A percentile compares a stretch with the other conserved stretches of the same genome.
Conservation (phyloP, 495 filamentous ascomycete genomes). For the Penicillium coprophilum region DNA sequence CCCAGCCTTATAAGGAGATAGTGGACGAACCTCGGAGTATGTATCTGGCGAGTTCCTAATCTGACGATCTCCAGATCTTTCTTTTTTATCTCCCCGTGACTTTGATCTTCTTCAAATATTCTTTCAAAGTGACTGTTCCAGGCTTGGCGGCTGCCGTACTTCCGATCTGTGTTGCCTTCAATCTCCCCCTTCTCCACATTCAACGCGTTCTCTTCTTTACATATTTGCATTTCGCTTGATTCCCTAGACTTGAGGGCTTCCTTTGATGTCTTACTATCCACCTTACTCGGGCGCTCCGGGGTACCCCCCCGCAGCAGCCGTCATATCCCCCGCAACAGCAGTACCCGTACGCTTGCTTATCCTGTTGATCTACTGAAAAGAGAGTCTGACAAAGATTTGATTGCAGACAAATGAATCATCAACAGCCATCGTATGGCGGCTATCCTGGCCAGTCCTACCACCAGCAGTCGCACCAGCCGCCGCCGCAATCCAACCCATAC, state of each 20-base stretch:
- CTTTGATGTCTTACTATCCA: constrained; percentile 54
- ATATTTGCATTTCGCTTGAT: background rate
- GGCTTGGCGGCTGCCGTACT: constrained; percentile 24
- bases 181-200: constrained; percentile 27
- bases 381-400: constrained; percentile 10
- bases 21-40: background rate
- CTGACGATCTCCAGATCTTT: background rate
- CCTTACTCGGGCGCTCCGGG: constrained; percentile 47
- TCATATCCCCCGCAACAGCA: constrained; percentile 36
- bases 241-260: background rate
- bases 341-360: constrained; percentile 38
- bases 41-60: background rate
- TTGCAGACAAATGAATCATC: constrained; percentile 37
- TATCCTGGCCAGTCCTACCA: constrained; percentile 52
- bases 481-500: constrained; percentile 43
- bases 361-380: constrained; percentile 4
- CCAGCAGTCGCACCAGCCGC: constrained; percentile 37
- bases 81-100: background rate
- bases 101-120: constrained; percentile 1
- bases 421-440: constrained; percentile 42
- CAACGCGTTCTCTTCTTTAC: constrained; percentile 8
- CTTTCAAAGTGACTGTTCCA: constrained; percentile 6
- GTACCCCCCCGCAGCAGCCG: constrained; percentile 51
- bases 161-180: constrained; percentile 25
- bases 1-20: constrained; percentile 9